Percentiles rank a stretch among this genome's conserved stretches.
Evolutionary conservation across 306 rosid genomes (phyloP).

Genomic region (Chamaecrista fasciculata): DNA sequence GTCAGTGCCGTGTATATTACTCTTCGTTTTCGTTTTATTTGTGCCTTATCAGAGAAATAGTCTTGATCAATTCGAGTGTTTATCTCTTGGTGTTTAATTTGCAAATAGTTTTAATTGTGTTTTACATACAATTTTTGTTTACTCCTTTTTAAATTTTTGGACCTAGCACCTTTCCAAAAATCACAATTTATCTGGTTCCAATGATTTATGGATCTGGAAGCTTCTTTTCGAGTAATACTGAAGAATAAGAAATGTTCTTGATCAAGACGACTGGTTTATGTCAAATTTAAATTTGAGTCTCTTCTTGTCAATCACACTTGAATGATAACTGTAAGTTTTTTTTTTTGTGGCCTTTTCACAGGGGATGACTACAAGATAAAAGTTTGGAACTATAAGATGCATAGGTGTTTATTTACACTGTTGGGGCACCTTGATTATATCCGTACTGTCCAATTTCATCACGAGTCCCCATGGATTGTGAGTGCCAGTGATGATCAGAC

Average conservation of each 20-base stretch:
- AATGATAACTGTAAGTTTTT: not conserved
- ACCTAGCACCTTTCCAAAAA: not conserved
- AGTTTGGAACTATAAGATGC: slow-evolving; percentile 99
- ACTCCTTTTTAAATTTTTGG: not conserved
- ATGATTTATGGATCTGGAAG: not conserved
- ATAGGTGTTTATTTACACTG: slow-evolving; percentile 89
- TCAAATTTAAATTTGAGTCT: not conserved
- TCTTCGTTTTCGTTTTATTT: not conserved
- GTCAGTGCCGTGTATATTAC: not conserved
- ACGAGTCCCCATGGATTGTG: slow-evolving; percentile 92
- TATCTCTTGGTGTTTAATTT: not conserved
- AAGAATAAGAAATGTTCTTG: not conserved
- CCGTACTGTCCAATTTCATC: slow-evolving; percentile 96
- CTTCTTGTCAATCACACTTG: not conserved
- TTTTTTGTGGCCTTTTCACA: slow-evolving; percentile 17
- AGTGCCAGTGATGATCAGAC: slow-evolving; percentile 99
- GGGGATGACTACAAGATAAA: slow-evolving; percentile 99
- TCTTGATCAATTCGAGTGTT: not conserved
- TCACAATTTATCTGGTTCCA: not conserved
- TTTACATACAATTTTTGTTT: not conserved
- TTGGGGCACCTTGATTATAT: slow-evolving; percentile 97
- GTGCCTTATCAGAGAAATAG: not conserved
- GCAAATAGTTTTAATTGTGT: not conserved
- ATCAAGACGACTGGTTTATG: not conserved
- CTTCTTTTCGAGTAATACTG: not conserved